Evolutionary conservation across 441 rosid species (phyloP), one percentile per base, ranked within the genome.

Genomic region (Aleurites moluccanus): DNA sequence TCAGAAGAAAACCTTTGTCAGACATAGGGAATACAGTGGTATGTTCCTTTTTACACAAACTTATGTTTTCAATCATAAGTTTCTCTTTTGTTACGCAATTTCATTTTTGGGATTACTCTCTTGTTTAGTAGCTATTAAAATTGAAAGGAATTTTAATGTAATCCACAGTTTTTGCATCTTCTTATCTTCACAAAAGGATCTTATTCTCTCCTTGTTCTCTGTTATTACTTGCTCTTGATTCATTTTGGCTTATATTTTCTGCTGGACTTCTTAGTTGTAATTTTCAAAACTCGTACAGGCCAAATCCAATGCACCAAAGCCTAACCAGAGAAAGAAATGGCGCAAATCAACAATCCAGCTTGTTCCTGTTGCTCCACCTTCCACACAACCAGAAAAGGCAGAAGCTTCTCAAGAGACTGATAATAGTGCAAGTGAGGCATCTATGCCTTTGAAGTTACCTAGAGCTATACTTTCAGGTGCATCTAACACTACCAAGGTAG

Each of bases 11-110:
- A 83, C 90, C 97, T 73, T 83, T 96, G 59, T 80, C 93, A 0
- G 98, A 96, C 78, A 92, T 96, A 11, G 99, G 97, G 59, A 96
- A 96, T 83, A 86, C 90, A 20, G 67, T 82, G 89, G 98, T 94
- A 87, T 42, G 81, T 68, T 69, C 66, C 8, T 53, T 57, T 40
- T n/a, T 42, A 30, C 57, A 45, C 42, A 10, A 27, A 15, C 49
- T 35, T 2, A 38, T 38, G 28, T 28, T 27, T 38, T 6, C 15
- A 15, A 56, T 25, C 1, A 56, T 40, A 23, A 57, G 5, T 6
- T 56, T 56, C 30, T 62, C 30, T 30, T 64, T 47, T 4, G 13
- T 18, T 23, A 1, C 11, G 55, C 35, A 67, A 45, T 44, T 42
- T 23, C 27, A 56, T n/a, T 18, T n/a, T 40, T 16, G n/a, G 40